These are phyloP conservation scores for Zizania latifolia DNA, from an alignment of 176 grass and related monocot species.

Conservation along the genomic window DNA sequence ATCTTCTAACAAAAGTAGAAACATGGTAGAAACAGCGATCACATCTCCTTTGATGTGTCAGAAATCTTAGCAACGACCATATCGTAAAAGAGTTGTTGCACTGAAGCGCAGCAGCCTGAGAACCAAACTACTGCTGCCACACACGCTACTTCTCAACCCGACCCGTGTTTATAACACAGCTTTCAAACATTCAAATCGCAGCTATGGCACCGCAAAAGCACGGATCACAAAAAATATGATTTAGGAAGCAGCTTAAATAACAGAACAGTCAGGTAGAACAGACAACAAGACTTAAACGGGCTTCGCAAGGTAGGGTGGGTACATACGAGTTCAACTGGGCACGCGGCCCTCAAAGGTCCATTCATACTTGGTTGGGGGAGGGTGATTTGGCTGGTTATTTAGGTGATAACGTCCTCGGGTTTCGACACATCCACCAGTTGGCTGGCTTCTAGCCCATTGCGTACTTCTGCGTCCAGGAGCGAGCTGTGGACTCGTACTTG, in stretches of 20 bases:
- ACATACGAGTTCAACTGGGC: slow-evolving; percentile 36
- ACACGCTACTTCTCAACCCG: neutral
- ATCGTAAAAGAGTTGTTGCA: neutral
- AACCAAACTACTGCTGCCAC: too few relatives aligned
- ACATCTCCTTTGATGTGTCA: too few relatives aligned
- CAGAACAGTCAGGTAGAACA: slow-evolving; percentile 42
- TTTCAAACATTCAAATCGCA: neutral
- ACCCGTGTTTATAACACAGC: neutral
- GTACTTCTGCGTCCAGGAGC: slow-evolving; percentile 92
- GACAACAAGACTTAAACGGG: slow-evolving; percentile 40
- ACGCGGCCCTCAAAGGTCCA: slow-evolving; percentile 40
- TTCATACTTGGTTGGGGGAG: slow-evolving; percentile 24
- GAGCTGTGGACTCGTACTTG: slow-evolving; percentile 76
- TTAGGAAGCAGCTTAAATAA: too few relatives aligned
- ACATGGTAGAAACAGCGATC: too few relatives aligned
- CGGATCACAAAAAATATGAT: slow-evolving; percentile 25
- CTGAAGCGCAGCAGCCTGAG: too few relatives aligned
- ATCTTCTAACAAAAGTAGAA: too few relatives aligned
- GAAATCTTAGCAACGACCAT: neutral
- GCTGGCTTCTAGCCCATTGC: slow-evolving; percentile 66
- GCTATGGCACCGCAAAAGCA: neutral
- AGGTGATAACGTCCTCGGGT: slow-evolving; percentile 32
- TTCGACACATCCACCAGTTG: slow-evolving; percentile 5
- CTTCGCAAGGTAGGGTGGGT: slow-evolving; percentile 39
- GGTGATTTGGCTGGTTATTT: slow-evolving; percentile 50